phyloP scores from a whole-genome alignment of 768 basidiomycete species.

The Mycena metata region DNA sequence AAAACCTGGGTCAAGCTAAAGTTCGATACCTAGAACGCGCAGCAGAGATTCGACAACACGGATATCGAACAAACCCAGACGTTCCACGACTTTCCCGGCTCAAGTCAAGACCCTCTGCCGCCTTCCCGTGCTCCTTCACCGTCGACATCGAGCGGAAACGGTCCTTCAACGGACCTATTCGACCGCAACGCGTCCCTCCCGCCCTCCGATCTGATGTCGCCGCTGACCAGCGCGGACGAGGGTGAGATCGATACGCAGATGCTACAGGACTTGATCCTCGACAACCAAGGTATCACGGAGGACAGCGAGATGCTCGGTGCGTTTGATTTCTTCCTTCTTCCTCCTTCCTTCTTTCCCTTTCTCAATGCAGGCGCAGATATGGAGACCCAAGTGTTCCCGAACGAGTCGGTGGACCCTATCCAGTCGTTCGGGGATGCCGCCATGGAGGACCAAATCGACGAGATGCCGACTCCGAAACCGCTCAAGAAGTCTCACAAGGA shows the following conservation, averaged over 20 bases:
- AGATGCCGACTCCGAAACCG: conserved; percentile 36
- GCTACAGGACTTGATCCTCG: conserved; percentile 46
- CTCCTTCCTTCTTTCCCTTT: background rate
- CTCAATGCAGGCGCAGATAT: conserved; percentile 48
- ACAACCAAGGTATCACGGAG: conserved; percentile 37
- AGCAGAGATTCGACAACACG: conserved; percentile 38
- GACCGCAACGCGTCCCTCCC: conserved; percentile 32
- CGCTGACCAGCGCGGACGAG: conserved; percentile 30
- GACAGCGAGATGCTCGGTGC: conserved; percentile 67
- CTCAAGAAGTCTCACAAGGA: conserved; percentile 31
- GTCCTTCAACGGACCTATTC: conserved; percentile 22
- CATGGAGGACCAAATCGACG: conserved; percentile 33
- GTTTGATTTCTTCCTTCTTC: conserved; percentile 13
- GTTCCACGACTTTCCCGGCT: conserved; percentile 44
- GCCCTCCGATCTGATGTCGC: conserved; percentile 40
- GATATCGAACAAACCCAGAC: conserved; percentile 67
- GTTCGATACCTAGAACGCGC: conserved; percentile 27
- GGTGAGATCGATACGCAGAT: conserved; percentile 44
- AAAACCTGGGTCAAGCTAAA: background rate
- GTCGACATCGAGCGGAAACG: conserved; percentile 22
- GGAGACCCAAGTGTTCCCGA: conserved; percentile 53
- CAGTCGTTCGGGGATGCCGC: conserved; percentile 52
- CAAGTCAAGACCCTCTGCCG: conserved; percentile 42
- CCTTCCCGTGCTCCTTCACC: conserved; percentile 33
- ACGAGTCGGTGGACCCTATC: conserved; percentile 50